Conservation (phyloP, 2,329 filamentous ascomycete species). For the Arthroderma sp. region DNA sequence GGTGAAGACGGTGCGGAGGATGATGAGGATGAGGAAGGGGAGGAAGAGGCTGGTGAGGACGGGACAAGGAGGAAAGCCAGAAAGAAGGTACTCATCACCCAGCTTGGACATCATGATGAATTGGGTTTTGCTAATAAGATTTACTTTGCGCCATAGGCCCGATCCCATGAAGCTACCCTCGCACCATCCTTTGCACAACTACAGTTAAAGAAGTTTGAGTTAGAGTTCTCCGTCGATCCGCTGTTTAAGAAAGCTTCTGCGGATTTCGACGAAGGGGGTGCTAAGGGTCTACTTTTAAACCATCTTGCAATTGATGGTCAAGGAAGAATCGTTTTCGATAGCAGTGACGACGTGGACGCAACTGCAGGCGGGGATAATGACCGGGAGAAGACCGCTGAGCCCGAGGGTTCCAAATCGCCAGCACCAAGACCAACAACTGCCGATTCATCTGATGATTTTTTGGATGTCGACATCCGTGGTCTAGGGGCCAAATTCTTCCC, state of each 20-base stretch:
- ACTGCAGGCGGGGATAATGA: slow-evolving; percentile 28
- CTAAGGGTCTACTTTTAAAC: slow-evolving; percentile 87
- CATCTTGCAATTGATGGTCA: slow-evolving; percentile 90
- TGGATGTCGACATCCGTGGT: slow-evolving; percentile 64
- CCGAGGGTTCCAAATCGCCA: slow-evolving; percentile 27
- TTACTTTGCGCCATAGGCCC: slow-evolving; percentile 35
- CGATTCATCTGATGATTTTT: slow-evolving; percentile 35
- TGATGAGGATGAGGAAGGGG: slow-evolving; percentile 42
- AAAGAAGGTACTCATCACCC: slow-evolving; percentile 49
- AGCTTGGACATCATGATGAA: slow-evolving; percentile 8
- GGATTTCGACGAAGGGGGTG: slow-evolving; percentile 95
- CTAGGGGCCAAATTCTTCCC: slow-evolving; percentile 77
- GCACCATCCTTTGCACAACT: slow-evolving; percentile 77
- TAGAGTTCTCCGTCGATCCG: slow-evolving; percentile 92
- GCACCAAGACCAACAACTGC: slow-evolving; percentile 22
- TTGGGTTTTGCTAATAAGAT: too few relatives aligned
- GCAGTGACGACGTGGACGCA: slow-evolving; percentile 69
- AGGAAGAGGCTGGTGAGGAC: slow-evolving; percentile 17
- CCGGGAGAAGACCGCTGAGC: slow-evolving; percentile 31
- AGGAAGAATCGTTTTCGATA: slow-evolving; percentile 94
- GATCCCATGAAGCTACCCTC: slow-evolving; percentile 85
- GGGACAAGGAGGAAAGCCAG: slow-evolving; percentile 40
- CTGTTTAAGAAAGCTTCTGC: slow-evolving; percentile 99
- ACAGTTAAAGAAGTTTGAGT: slow-evolving; percentile 91
- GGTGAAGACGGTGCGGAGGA: slow-evolving; percentile 52